phyloP scores from a whole-genome alignment of 2,329 filamentous ascomycete genomes.

The Diaporthe citrichinensis region DNA sequence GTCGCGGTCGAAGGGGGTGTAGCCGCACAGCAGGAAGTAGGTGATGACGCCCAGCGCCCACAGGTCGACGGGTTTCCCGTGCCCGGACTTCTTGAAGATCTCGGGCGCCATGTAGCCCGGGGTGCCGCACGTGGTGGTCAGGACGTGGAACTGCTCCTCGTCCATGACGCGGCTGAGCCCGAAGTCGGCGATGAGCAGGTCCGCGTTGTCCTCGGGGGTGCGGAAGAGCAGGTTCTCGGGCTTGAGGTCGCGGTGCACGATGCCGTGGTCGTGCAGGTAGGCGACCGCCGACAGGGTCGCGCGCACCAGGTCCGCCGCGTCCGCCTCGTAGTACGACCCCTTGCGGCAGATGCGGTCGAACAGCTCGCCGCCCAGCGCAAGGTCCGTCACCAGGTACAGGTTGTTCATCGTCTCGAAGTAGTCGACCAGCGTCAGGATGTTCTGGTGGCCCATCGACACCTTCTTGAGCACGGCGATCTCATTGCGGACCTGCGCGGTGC shows the following conservation, averaged over 20 bases:
- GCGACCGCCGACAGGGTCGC: slow-evolving; percentile 97
- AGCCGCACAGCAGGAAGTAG: slow-evolving; percentile 97
- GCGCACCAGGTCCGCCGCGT: slow-evolving; percentile 94
- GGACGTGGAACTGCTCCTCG: slow-evolving; percentile 96
- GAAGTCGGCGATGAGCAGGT: slow-evolving; percentile 97
- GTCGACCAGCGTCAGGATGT: slow-evolving; percentile 97
- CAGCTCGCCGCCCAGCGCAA: slow-evolving; percentile 94
- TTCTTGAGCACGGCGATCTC: slow-evolving; percentile 97
- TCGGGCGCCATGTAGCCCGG: slow-evolving; percentile 99
- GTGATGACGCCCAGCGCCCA: slow-evolving; percentile 99
- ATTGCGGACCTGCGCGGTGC: slow-evolving; percentile 82
- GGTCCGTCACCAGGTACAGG: slow-evolving; percentile 96
- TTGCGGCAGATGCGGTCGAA: slow-evolving; percentile 99
- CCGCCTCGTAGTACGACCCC: slow-evolving; percentile 97
- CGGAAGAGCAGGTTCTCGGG: slow-evolving; percentile 97
- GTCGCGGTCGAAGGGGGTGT: slow-evolving; percentile 98
- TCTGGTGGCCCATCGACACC: slow-evolving; percentile 99
- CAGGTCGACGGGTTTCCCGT: slow-evolving; percentile 97
- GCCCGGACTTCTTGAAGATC: slow-evolving; percentile 98
- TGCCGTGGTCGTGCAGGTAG: slow-evolving; percentile 98
- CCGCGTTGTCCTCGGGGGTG: slow-evolving; percentile 97
- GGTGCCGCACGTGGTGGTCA: slow-evolving; percentile 97
- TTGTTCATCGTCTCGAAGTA: slow-evolving; percentile 99
- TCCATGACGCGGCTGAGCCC: slow-evolving; percentile 98
- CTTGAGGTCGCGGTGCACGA: slow-evolving; percentile 97